Base-by-base conservation (phyloP, 176 grass and related monocot genomes). In the Leersia perrieri region DNA sequence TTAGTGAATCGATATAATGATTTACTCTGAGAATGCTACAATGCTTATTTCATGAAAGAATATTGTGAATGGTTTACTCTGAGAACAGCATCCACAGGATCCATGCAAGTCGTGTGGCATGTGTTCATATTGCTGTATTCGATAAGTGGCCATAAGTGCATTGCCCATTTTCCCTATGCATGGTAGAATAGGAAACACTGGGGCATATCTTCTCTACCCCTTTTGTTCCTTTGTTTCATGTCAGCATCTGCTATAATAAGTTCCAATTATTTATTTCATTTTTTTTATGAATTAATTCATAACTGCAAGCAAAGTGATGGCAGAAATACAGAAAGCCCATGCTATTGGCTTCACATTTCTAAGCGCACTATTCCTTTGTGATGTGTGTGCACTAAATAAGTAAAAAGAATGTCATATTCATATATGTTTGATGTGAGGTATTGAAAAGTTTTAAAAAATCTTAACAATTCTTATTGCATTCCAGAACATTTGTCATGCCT, bases 401-500 rank as follows among this genome's bases (percentile, higher is more conserved):
- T 33, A 62, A 47, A 27, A 51, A 3, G 16, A n/a, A n/a, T n/a
- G n/a, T n/a, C n/a, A n/a, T n/a, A n/a, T n/a, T 49, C 30, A 30
- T 51, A 68, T 64, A 33, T 75, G 22, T 36, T 66, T 64, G 33
- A 25, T 23, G 26, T 41, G 32, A 18, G 44, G 41, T 38, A 74
- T 74, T 13, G 5, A 63, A 51, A 28, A 26, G 58, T 0, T n/a
- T 23, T 10, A 57, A 49, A 4, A 45, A 3, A 2, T 55, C 22
- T n/a, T 80, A 6, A 61, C 15, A 44, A 9, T 38, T 79, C 63
- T 53, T 76, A 3, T 53, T 63, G 41, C 3, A 30, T 66, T 82
- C 33, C 76, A 94, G 92, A 78, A 82, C 68, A 70, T 94, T 94
- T 85, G 92, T 94, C 67, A 89, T 94, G 86, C 92, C 89, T 36